A percentile compares a stretch with the other conserved stretches of the same genome.
These are phyloP conservation scores for Fistulifera solaris DNA, from an alignment of 108 stramenopile species.

Conservation along the genomic window DNA sequence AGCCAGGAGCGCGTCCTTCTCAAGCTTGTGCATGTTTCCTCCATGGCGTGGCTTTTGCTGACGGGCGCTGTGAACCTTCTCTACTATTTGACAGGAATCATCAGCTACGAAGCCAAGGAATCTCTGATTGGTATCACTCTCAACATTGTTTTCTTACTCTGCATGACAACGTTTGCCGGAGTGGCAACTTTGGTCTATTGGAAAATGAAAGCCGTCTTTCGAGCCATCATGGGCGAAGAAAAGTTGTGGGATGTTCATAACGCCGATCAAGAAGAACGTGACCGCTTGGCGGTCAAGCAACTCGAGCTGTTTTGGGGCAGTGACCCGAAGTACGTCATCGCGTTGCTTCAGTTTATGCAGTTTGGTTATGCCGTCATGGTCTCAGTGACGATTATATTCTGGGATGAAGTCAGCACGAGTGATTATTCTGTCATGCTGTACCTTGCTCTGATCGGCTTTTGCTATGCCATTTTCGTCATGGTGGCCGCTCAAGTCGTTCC, in stretches of 20 bases:
- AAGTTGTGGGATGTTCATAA: conserved; percentile 3
- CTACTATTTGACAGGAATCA: conserved; percentile 56
- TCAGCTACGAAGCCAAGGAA: conserved; percentile 24
- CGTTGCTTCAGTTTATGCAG: conserved; percentile 68
- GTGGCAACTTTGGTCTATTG: conserved; percentile 20
- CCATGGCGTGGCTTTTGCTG: conserved; percentile 65
- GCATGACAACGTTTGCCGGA: conserved; percentile 30
- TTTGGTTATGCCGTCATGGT: conserved; percentile 83
- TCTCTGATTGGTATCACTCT: conserved; percentile 19
- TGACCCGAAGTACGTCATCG: conserved; percentile 55
- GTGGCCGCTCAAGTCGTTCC: conserved; percentile 55
- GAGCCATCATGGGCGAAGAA: conserved; percentile 24
- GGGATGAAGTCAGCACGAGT: conserved; percentile 20
- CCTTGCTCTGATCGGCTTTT: conserved; percentile 22
- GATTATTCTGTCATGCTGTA: conserved; percentile 11
- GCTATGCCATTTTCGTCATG: conserved; percentile 48
- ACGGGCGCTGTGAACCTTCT: conserved; percentile 47
- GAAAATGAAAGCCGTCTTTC: conserved; percentile 34
- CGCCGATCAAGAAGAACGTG: not conserved
- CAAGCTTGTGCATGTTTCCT: conserved; percentile 69
- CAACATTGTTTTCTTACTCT: conserved; percentile 24
- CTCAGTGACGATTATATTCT: conserved; percentile 54
- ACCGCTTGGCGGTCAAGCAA: conserved; percentile 25
- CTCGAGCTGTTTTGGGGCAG: conserved; percentile 63
- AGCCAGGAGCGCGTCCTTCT: conserved; percentile 50